Conservation (phyloP, 805 yeast species). For the Blastobotrys terrestris region DNA sequence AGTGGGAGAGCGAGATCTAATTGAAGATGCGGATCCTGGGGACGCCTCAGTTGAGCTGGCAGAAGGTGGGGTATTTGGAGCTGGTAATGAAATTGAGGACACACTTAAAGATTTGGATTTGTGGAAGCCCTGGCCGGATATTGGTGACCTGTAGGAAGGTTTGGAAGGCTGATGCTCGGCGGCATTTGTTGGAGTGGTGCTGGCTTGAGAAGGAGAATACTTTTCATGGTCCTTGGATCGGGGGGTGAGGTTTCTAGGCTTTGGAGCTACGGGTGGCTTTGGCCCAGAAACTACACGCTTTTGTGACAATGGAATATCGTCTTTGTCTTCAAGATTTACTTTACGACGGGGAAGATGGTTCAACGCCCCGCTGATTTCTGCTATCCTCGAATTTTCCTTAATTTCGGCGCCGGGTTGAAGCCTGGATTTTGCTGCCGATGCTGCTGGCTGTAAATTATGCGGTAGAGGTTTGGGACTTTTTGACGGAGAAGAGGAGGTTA, state of each 20-base stretch:
- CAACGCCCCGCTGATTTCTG: not conserved
- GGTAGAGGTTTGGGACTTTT: not conserved
- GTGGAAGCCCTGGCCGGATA: not conserved
- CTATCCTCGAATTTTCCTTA: not conserved
- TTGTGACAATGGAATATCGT: not conserved
- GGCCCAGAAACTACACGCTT: not conserved
- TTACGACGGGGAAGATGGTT: not conserved
- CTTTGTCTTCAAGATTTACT: not conserved
- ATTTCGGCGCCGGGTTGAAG: not conserved
- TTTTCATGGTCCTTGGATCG: not conserved
- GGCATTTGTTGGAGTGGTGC: not conserved
- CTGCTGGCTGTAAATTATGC: not conserved
- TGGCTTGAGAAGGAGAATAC: not conserved
- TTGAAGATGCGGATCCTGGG: not conserved
- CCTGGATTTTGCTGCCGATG: not conserved
- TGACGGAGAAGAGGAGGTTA: not conserved
- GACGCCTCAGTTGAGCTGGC: not conserved
- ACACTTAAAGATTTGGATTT: not conserved
- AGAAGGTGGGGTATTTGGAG: not conserved
- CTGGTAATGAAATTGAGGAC: not conserved
- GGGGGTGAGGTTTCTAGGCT: not conserved
- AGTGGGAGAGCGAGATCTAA: slow-evolving; percentile 15
- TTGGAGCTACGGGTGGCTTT: slow-evolving; percentile 2
- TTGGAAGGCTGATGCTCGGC: not conserved
- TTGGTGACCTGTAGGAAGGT: not conserved